Base-by-base conservation (phyloP, 176 grass and related monocot species). In the Aegilops sharonensis region DNA sequence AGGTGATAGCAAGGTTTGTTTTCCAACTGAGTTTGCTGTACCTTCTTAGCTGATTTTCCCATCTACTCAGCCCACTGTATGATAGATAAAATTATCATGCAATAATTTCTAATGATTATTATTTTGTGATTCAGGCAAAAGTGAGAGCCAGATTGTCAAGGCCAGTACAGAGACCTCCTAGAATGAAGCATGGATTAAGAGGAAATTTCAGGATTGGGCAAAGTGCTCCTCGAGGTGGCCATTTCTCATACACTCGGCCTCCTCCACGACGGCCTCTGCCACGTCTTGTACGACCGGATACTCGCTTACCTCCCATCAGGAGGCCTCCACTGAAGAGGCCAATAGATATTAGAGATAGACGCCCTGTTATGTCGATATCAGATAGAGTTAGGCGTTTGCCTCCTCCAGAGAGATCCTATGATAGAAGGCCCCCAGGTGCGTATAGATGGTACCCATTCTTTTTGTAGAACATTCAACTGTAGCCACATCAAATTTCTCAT, bases 121-220 rank as follows among this genome's bases (percentile, higher is more conserved):
- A 42, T 30, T 57, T 79, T 27, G 27, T 85, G 43, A 54, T 86
- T 76, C 80, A 97, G 94, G 90, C 91, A 21, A 98, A 95, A 92
- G 82, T 96, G 72, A 92, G 91, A 61, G 97, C 97, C 40, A 91
- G 92, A 87, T 94, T 96, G 68, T 98, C 91, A 8, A 87, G 97
- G 18, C 94, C 97, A 54, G 72, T 92, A 37, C 90, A 98, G 78
- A 85, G 89, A 84, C 89, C 93, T 89, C 88, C 91, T 91, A 92
- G 90, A 94, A 86, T 68, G n/a, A 96, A 87, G 84, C 93, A 88
- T 30, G 84, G 85, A 25, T 73, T 92, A 68, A 90, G 89, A 88
- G 95, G 95, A 81, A 98, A 89, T 92, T 93, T 91, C 83, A 91
- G 86, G 78, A 64, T 95, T 85, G 79, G 89, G 39, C 89, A 88